phyloP scores from a whole-genome alignment of 305 asterid species.

The Andrographis paniculata region DNA sequence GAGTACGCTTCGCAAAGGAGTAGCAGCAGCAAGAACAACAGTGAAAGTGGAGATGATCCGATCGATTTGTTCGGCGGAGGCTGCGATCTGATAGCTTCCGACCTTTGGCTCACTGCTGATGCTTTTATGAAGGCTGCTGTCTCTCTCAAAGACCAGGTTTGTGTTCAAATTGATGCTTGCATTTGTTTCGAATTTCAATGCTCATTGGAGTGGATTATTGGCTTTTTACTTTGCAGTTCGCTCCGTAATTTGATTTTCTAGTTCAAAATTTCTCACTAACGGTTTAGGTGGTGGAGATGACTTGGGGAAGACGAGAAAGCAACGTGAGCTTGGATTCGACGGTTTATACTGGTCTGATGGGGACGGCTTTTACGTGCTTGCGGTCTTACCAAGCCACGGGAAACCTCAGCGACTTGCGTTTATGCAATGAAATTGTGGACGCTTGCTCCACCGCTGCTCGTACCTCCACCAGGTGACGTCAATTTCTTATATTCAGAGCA shows the following conservation, averaged over 20 bases:
- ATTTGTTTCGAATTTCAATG: neutral
- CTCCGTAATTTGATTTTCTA: conserved; percentile 4
- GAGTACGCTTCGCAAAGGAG: conserved; percentile 39
- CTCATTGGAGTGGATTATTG: neutral
- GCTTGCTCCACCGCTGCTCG: conserved; percentile 37
- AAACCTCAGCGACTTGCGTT: conserved; percentile 38
- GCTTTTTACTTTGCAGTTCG: neutral
- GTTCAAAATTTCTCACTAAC: neutral
- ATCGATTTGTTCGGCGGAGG: conserved; percentile 25
- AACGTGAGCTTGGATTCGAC: conserved; percentile 39
- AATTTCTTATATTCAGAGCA: neutral
- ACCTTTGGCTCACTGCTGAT: conserved; percentile 30
- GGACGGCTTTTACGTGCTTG: conserved; percentile 66
- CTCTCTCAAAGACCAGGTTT: conserved; percentile 53
- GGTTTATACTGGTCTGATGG: conserved; percentile 57
- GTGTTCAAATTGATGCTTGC: neutral
- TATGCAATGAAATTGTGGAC: conserved; percentile 56
- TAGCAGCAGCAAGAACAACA: conserved; percentile 19
- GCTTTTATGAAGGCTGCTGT: conserved; percentile 50
- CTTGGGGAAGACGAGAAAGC: conserved; percentile 40
- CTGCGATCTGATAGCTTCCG: conserved; percentile 27
- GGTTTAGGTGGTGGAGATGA: conserved; percentile 44
- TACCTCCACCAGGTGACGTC: conserved; percentile 34
- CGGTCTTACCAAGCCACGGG: conserved; percentile 63
- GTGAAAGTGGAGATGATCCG: conserved; percentile 38